These are phyloP conservation scores for Eucalyptus marginata DNA, from an alignment of 345 rosid genomes.

Conservation along the genomic window DNA sequence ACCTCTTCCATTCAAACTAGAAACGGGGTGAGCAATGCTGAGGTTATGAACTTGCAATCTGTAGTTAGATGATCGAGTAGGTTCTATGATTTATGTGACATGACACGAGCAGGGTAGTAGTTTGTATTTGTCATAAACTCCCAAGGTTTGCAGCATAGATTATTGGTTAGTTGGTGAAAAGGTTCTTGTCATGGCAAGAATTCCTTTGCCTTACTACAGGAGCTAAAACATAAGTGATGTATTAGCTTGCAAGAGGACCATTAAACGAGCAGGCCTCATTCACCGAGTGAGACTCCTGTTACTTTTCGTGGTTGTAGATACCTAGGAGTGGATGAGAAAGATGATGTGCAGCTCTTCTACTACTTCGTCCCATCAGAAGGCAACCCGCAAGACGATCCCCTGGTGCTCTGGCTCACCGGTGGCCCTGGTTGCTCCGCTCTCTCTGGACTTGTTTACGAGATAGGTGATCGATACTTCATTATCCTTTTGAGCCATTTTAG, in stretches of 20 bases:
- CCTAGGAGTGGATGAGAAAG: slow-evolving; percentile 9
- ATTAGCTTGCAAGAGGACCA: slow-evolving; percentile 5
- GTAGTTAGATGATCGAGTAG: not conserved
- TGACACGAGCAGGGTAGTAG: not conserved
- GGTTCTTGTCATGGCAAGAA: not conserved
- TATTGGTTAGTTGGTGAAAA: not conserved
- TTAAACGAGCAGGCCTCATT: not conserved
- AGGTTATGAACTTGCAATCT: not conserved
- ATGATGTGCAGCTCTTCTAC: slow-evolving; percentile 22
- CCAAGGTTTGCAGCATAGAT: not conserved
- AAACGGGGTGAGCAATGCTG: slow-evolving; percentile 7
- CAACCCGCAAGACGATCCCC: slow-evolving; percentile 6
- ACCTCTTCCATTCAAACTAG: slow-evolving; percentile 1
- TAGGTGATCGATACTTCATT: not conserved
- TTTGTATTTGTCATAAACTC: not conserved
- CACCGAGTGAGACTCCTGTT: not conserved
- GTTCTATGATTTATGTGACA: slow-evolving; percentile 2
- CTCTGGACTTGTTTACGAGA: slow-evolving; percentile 17
- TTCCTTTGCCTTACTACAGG: not conserved
- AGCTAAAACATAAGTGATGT: not conserved
- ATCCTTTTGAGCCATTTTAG: not conserved
- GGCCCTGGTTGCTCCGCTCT: slow-evolving; percentile 26
- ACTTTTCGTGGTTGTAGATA: not conserved
- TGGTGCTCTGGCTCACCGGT: slow-evolving; percentile 27
- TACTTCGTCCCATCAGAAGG: slow-evolving; percentile 21